Base-by-base conservation (phyloP, 2,329 filamentous ascomycete genomes). In the Lachnellula cervina region DNA sequence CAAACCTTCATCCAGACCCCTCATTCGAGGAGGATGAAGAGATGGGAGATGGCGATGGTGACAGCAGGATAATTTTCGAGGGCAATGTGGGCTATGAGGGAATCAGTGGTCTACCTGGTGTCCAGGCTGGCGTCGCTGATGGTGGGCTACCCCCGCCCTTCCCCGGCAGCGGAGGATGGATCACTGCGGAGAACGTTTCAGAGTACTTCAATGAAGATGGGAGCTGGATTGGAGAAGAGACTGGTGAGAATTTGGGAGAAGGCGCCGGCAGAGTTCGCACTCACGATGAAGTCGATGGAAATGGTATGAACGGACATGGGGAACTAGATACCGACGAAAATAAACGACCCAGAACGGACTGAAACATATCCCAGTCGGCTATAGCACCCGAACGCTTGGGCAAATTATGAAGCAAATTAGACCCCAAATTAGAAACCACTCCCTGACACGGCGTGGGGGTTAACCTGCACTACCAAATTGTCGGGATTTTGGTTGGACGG, bases 141-240 rank as follows among this genome's bases (percentile, higher is more conserved):
- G 80, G 80, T 0, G 79, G 77, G 2, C 67, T 87, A 23, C 84
- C 84, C n/a, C 83, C 83, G 1, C 81, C 84, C 0, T 81, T 88
- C 70, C 87, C 88, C 0, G 88, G 88, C 1, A 89, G 87, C 49
- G 82, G 82, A 0, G 88, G 88, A 0, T 93, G 89, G 89, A 91
- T 97, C 68, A 97, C 93, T 16, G 88, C 89, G 8, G 93, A 96
- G 55, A 97, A 97, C 66, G 86, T 96, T 69, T 78, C 87, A 61
- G 82, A 96, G 63, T 96, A 84, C 68, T 89, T 94, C 71, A 89
- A 94, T 64, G 84, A 81, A 59, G 80, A 91, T 8, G 90, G 90
- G 2, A 91, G 93, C 68, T 93, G 87, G 81, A 87, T 88, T 60
- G 81, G 76, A 6, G 61, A 51, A 7, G 70, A 67, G 1, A 65